Conservation (phyloP, 768 basidiomycete species). For the Trametes gibbosa region DNA sequence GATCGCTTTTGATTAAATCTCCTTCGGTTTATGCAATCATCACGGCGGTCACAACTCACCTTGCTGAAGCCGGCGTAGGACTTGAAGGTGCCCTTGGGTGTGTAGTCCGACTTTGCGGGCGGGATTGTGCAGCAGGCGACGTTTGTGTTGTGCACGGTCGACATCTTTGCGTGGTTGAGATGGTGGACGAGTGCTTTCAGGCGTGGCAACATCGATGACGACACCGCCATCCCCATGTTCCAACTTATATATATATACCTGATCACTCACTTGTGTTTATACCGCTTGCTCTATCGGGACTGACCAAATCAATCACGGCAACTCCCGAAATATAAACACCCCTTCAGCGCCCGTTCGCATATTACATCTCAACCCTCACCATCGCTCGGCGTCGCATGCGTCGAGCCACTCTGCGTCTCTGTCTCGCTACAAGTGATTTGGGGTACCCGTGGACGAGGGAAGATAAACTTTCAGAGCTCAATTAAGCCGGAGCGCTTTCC, state of each 20-base stretch:
- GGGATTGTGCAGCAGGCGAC: slow-evolving; percentile 53
- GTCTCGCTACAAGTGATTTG: slow-evolving; percentile 33
- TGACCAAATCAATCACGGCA: background rate
- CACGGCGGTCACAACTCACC: slow-evolving; percentile 12
- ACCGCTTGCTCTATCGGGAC: slow-evolving; percentile 1
- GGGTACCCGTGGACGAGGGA: slow-evolving; percentile 54
- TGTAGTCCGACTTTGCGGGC: slow-evolving; percentile 51
- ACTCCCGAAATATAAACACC: background rate
- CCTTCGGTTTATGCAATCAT: no score
- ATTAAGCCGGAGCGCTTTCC: slow-evolving; percentile 79
- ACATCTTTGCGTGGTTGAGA: slow-evolving; percentile 35
- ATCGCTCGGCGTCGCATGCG: slow-evolving; percentile 34
- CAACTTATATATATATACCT: no score
- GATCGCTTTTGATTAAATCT: no score
- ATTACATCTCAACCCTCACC: slow-evolving; percentile 35
- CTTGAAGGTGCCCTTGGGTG: slow-evolving; percentile 48
- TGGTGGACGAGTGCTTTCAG: slow-evolving; percentile 42
- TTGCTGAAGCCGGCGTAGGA: slow-evolving; percentile 46
- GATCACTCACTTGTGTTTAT: no score
- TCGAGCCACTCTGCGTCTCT: slow-evolving; percentile 56
- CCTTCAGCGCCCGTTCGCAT: background rate
- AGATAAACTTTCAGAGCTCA: slow-evolving; percentile 50
- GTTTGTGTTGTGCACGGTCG: slow-evolving; percentile 36
- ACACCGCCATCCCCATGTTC: background rate
- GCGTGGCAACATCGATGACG: slow-evolving; percentile 31